phyloP scores from a whole-genome alignment of 2,329 filamentous ascomycete genomes.

The Septoria linicola region DNA sequence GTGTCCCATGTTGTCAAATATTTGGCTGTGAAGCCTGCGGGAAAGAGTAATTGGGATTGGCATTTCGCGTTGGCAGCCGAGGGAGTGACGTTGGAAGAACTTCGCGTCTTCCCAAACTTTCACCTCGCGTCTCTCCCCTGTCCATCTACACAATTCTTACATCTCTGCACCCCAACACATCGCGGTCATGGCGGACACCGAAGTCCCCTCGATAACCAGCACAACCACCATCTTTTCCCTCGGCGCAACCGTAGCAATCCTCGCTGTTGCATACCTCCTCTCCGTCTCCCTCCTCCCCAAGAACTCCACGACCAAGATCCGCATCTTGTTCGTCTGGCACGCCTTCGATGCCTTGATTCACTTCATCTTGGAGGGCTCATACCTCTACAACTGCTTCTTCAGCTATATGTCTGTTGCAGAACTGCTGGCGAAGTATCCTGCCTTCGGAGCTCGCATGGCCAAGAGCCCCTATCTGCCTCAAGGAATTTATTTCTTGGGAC shows the following conservation, averaged over 20 bases:
- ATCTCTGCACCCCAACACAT: too few relatives aligned
- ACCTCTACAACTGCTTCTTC: constrained; percentile 93
- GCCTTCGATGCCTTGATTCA: constrained; percentile 90
- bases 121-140: background rate
- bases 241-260: constrained; percentile 54
- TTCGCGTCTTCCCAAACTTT: background rate
- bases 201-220: constrained; percentile 39
- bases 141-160: too few relatives aligned
- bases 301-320: constrained; percentile 55
- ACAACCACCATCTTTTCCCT: constrained; percentile 57
- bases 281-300: constrained; percentile 54
- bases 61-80: too few relatives aligned
- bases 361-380: constrained; percentile 84
- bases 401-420: constrained; percentile 49
- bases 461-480: constrained; percentile 45
- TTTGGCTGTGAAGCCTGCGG: too few relatives aligned
- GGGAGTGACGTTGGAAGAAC: background rate
- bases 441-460: constrained; percentile 5
- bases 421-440: background rate
- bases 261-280: constrained; percentile 53
- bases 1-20: too few relatives aligned
- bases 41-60: too few relatives aligned
- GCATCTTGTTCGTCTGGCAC: constrained; percentile 91
- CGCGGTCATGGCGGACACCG: constrained; percentile 6
- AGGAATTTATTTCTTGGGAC: constrained; percentile 16